A percentile compares a stretch with the other conserved stretches of the same genome.
Evolutionary conservation across 352 stramenopile genomes (phyloP).

Genomic region (Phytophthora foliorum): DNA sequence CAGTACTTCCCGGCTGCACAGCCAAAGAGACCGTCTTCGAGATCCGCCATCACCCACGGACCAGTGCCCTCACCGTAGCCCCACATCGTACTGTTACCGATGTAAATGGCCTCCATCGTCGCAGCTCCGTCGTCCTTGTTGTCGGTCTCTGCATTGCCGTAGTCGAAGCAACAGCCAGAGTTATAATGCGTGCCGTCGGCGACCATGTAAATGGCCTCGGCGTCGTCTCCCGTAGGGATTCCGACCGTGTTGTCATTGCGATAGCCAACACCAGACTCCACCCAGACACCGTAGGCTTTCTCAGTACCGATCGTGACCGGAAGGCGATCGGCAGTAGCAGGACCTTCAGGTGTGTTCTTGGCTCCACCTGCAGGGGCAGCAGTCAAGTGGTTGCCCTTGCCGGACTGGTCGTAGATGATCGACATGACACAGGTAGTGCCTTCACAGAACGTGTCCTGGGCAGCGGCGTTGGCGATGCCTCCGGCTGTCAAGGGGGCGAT

Average conservation of each 20-base stretch:
- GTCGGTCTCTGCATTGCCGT: constrained; percentile 32
- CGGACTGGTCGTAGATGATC: constrained; percentile 40
- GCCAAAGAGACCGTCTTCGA: constrained; percentile 32
- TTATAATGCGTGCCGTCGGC: constrained; percentile 31
- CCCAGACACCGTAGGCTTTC: constrained; percentile 32
- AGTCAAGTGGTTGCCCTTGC: constrained; percentile 33
- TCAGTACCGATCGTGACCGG: constrained; percentile 15
- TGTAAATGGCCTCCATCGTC: constrained; percentile 34
- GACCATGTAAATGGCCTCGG: constrained; percentile 38
- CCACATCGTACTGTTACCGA: constrained; percentile 27
- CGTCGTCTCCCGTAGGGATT: constrained; percentile 26
- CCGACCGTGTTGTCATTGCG: constrained; percentile 27
- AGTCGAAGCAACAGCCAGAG: constrained; percentile 32
- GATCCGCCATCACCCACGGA: constrained; percentile 35
- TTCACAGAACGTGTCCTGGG: constrained; percentile 31
- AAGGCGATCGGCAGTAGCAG: constrained; percentile 21
- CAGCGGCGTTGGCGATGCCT: constrained; percentile 21
- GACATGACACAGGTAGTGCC: constrained; percentile 23
- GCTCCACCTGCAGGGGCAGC: constrained; percentile 29
- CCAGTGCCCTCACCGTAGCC: constrained; percentile 26
- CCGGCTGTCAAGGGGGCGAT: constrained; percentile 18
- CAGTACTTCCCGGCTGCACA: constrained; percentile 24
- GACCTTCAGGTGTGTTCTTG: constrained; percentile 26
- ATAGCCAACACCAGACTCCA: constrained; percentile 30
- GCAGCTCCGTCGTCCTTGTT: constrained; percentile 30